These are phyloP conservation scores for Aspergillus sp. DNA, from an alignment of 2,329 filamentous ascomycete genomes.

Conservation along the genomic window DNA sequence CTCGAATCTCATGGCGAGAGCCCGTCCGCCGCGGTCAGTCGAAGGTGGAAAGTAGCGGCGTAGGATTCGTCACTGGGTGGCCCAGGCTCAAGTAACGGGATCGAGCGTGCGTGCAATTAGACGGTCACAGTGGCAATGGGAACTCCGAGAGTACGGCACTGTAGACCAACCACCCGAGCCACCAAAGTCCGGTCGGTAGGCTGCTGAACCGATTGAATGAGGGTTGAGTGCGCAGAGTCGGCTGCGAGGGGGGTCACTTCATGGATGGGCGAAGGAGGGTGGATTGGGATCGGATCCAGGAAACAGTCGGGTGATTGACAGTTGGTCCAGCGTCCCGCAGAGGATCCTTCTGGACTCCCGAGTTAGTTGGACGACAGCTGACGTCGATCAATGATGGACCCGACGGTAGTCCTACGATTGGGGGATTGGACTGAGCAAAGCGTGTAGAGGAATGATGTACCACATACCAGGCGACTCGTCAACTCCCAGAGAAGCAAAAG, in stretches of 20 bases:
- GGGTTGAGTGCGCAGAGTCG: background rate
- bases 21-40: too few species aligned
- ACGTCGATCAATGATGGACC: conserved; percentile 12
- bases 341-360: conserved; percentile 4
- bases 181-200: too few species aligned
- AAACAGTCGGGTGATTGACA: background rate
- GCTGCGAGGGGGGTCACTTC: background rate
- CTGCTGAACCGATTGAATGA: too few species aligned
- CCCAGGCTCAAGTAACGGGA: too few species aligned
- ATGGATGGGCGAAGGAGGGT: background rate
- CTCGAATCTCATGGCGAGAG: conserved; percentile 21
- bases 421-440: too few species aligned
- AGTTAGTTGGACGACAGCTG: conserved; percentile 4
- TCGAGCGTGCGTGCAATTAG: too few species aligned
- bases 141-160: too few species aligned
- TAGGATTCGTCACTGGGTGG: too few species aligned
- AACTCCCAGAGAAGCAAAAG: background rate
- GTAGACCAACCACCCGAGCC: too few species aligned
- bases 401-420: background rate
- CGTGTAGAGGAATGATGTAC: too few species aligned
- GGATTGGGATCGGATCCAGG: conserved; percentile 1
- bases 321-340: conserved; percentile 1
- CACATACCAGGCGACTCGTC: background rate
- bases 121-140: too few species aligned
- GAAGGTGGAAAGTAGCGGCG: too few species aligned